phyloP scores from a whole-genome alignment of 2,329 filamentous ascomycete genomes.

The Paecilomyces sp. region DNA sequence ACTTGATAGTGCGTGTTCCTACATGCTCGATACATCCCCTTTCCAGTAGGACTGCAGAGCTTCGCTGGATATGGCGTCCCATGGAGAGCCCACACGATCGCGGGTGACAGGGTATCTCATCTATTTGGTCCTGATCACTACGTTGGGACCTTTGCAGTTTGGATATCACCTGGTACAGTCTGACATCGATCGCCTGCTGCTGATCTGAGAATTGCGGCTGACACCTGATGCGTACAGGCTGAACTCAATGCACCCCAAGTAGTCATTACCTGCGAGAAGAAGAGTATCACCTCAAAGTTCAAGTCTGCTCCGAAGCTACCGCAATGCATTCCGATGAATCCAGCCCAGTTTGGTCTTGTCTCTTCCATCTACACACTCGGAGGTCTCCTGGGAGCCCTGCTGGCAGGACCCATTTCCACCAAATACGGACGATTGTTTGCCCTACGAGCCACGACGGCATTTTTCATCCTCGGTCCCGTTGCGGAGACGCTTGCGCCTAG shows the following conservation, averaged over 20 bases:
- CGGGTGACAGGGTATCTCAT: conserved; percentile 67
- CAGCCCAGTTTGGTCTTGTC: conserved; percentile 73
- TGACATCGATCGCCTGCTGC: not conserved
- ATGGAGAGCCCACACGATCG: conserved; percentile 10
- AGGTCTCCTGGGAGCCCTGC: conserved; percentile 74
- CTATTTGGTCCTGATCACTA: conserved; percentile 67
- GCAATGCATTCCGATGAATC: conserved; percentile 82
- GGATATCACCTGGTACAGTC: conserved; percentile 76
- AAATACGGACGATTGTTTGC: conserved; percentile 65
- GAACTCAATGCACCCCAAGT: conserved; percentile 94
- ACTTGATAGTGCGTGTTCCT: not conserved
- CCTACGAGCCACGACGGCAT: conserved; percentile 69
- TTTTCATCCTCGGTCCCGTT: conserved; percentile 69
- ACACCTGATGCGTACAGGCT: conserved; percentile 47
- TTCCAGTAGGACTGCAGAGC: not conserved
- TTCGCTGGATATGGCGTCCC: conserved; percentile 12
- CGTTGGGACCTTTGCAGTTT: conserved; percentile 84
- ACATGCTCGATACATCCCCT: not conserved
- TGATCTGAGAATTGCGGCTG: not conserved
- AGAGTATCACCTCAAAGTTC: conserved; percentile 36
- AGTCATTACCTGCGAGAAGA: conserved; percentile 77
- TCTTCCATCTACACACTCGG: conserved; percentile 89
- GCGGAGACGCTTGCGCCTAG: conserved; percentile 66
- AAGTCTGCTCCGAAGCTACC: conserved; percentile 29
- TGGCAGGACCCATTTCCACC: conserved; percentile 71